Percentiles rank a stretch among this genome's conserved stretches.
phyloP scores from a whole-genome alignment of 371 early-diverging fungal genomes.

The Lichtheimia ramosa region DNA sequence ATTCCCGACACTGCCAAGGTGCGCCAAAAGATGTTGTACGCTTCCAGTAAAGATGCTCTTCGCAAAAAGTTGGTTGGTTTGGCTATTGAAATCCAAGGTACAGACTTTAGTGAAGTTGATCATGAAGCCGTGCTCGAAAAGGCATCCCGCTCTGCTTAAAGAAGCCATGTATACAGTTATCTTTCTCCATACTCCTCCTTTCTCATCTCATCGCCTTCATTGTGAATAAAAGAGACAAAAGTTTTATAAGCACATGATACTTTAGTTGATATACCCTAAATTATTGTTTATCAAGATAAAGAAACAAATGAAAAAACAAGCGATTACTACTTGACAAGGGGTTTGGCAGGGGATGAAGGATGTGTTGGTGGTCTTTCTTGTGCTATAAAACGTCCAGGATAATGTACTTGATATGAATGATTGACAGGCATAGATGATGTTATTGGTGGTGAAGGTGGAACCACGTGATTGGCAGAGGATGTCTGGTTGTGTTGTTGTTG shows the following conservation, averaged over 20 bases:
- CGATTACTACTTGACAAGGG: not conserved
- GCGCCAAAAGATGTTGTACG: constrained; percentile 90
- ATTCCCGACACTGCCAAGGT: constrained; percentile 80
- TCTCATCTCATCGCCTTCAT: too few relatives aligned
- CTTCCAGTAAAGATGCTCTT: constrained; percentile 84
- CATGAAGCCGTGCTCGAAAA: too few relatives aligned
- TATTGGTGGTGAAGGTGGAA: not conserved
- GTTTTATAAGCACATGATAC: too few relatives aligned
- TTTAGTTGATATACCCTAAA: too few relatives aligned
- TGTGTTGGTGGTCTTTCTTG: not conserved
- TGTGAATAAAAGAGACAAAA: too few relatives aligned
- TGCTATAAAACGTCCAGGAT: not conserved
- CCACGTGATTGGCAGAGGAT: not conserved
- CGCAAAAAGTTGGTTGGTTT: constrained; percentile 78
- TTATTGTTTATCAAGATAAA: too few relatives aligned
- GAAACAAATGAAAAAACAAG: too few relatives aligned
- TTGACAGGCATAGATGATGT: not conserved
- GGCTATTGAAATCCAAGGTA: constrained; percentile 83
- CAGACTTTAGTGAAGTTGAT: constrained; percentile 65
- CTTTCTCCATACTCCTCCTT: too few relatives aligned
- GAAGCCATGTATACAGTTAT: too few relatives aligned
- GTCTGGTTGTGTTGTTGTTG: not conserved
- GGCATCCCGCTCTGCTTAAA: too few relatives aligned
- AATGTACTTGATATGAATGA: not conserved
- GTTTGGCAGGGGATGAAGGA: not conserved